Conservation (phyloP, 257 asterid species). For the Nicotiana tomentosiformis region DNA sequence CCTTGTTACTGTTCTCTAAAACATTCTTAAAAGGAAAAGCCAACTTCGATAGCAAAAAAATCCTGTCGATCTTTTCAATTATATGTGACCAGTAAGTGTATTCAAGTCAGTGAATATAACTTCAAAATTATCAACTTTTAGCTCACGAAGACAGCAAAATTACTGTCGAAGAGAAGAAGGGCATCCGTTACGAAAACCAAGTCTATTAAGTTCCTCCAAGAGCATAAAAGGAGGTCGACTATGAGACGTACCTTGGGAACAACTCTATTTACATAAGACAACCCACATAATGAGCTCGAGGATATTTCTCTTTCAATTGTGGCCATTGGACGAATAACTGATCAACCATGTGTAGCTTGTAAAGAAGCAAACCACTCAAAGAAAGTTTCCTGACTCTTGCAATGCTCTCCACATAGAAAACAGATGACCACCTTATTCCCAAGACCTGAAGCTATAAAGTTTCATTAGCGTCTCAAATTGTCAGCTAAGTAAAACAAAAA, state of each 20-base stretch:
- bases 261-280: slow-evolving; percentile 52
- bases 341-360: slow-evolving; percentile 71
- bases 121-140: no score
- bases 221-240: background rate
- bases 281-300: slow-evolving; percentile 71
- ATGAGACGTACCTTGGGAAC: background rate
- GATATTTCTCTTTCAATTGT: slow-evolving; percentile 62
- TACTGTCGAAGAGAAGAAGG: background rate
- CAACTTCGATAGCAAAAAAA: background rate
- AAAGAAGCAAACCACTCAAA: slow-evolving; percentile 71
- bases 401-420: slow-evolving; percentile 89
- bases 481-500: background rate
- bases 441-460: slow-evolving; percentile 31
- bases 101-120: background rate
- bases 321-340: slow-evolving; percentile 94
- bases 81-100: background rate
- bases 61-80: background rate
- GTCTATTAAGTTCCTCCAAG: background rate
- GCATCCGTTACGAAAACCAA: background rate
- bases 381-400: slow-evolving; percentile 87
- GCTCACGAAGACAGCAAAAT: no score
- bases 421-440: slow-evolving; percentile 78
- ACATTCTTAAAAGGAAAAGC: background rate
- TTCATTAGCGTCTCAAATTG: background rate
- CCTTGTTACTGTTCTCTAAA: background rate